These are phyloP conservation scores for Rheum nobile DNA, from an alignment of 148 eudicot genomes.

Conservation along the genomic window DNA sequence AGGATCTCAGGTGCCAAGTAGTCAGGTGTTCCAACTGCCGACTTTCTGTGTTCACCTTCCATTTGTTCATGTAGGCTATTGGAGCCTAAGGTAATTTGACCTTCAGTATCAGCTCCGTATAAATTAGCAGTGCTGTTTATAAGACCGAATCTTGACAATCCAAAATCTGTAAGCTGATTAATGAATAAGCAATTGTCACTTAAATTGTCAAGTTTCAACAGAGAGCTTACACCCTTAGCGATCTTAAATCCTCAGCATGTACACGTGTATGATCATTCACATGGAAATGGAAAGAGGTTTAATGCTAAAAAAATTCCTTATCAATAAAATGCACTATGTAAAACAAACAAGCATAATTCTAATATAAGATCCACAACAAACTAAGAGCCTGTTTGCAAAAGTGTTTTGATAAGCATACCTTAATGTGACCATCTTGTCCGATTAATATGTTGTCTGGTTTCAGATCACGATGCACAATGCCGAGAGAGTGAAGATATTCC, in stretches of 20 bases:
- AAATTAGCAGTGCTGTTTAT: constrained; percentile 92
- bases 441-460: constrained; percentile 96
- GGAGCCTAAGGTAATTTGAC: constrained; percentile 19
- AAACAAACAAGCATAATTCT: neutral
- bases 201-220: neutral
- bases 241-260: neutral
- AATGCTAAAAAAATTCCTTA: neutral
- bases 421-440: constrained; percentile 97
- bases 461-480: constrained; percentile 85
- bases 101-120: constrained; percentile 52
- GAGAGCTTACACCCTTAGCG: neutral
- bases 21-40: constrained; percentile 95
- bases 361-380: neutral
- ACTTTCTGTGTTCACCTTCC: constrained; percentile 9
- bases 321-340: neutral
- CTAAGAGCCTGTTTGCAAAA: neutral
- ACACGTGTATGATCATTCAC: neutral
- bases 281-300: neutral
- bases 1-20: constrained; percentile 99
- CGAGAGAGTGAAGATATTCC: constrained; percentile 86
- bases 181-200: constrained; percentile 11
- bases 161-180: constrained; percentile 97
- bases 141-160: constrained; percentile 96
- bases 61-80: neutral
- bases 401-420: constrained; percentile 31